Evolutionary conservation across 1,139 yeast species (phyloP).

Genomic region (Lizanozyma gosingica): DNA sequence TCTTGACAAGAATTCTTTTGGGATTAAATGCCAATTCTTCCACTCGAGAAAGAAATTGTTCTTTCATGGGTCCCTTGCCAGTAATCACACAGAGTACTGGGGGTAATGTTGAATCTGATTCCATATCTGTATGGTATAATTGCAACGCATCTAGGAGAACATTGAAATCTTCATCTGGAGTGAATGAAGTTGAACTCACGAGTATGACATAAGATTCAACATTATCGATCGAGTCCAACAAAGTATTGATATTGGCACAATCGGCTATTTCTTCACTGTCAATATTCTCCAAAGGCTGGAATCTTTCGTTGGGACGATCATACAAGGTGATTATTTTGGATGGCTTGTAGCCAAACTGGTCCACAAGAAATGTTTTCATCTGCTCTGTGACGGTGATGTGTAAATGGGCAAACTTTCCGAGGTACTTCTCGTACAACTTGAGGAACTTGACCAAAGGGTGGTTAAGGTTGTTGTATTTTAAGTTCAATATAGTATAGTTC

Average conservation of each 20-base stretch:
- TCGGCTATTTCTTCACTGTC: conserved; percentile 16
- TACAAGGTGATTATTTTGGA: conserved; percentile 42
- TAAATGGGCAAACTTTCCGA: conserved; percentile 56
- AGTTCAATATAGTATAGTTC: conserved; percentile 73
- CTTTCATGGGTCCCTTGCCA: conserved; percentile 85
- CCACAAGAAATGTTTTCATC: conserved; percentile 54
- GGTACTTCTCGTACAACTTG: conserved; percentile 44
- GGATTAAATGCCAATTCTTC: conserved; percentile 30
- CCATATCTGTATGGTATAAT: conserved; percentile 37
- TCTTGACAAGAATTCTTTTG: conserved; percentile 41
- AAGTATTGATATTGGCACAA: conserved; percentile 26
- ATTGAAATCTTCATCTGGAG: conserved; percentile 87
- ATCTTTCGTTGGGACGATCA: conserved; percentile 69
- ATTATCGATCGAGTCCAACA: conserved; percentile 28
- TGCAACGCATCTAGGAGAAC: conserved; percentile 62
- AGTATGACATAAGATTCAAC: conserved; percentile 46
- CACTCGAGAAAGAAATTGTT: conserved; percentile 39
- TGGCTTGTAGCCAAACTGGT: conserved; percentile 41
- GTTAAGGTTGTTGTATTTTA: conserved; percentile 43
- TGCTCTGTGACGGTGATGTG: conserved; percentile 75
- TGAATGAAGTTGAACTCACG: conserved; percentile 85
- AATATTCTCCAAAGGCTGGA: conserved; percentile 34
- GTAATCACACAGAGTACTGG: conserved; percentile 66
- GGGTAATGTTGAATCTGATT: conserved; percentile 21
- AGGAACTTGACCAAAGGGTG: conserved; percentile 61